phyloP scores from a whole-genome alignment of 2,329 filamentous ascomycete species.

The Diaporthe capsici region DNA sequence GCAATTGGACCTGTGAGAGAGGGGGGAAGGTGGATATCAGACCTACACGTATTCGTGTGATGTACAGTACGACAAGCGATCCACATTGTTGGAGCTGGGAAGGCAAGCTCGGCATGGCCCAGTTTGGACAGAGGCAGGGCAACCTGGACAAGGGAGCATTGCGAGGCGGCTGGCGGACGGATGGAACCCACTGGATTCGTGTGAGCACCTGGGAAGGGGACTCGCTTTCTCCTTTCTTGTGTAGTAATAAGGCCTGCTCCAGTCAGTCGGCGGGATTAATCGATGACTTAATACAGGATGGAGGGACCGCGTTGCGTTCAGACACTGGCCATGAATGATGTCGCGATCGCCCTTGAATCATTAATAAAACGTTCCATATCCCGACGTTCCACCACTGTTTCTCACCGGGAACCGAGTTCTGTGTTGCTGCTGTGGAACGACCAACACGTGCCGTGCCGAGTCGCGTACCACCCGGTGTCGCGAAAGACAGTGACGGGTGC shows the following conservation, averaged over 20 bases:
- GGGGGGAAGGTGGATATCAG: neutral
- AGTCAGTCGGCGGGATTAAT: neutral
- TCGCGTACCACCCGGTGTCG: neutral
- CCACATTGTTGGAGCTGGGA: too few relatives aligned
- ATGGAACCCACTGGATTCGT: neutral
- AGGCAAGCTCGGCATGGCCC: accelerated
- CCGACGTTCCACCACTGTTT: neutral
- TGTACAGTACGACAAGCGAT: neutral
- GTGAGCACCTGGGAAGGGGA: neutral
- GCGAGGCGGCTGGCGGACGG: neutral
- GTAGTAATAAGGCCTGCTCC: neutral
- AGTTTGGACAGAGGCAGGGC: neutral
- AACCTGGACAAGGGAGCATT: neutral
- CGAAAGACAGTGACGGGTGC: neutral
- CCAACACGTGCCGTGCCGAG: neutral
- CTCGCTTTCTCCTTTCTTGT: neutral
- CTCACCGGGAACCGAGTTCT: neutral
- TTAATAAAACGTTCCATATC: too few relatives aligned
- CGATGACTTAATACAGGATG: neutral
- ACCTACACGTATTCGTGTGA: neutral
- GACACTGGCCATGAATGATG: too few relatives aligned
- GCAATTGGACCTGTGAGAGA: neutral
- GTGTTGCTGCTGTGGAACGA: neutral
- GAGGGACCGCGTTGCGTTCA: neutral
- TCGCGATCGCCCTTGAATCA: neutral